phyloP scores from a whole-genome alignment of 148 eudicot species.

The Rhododendron griersonianum region DNA sequence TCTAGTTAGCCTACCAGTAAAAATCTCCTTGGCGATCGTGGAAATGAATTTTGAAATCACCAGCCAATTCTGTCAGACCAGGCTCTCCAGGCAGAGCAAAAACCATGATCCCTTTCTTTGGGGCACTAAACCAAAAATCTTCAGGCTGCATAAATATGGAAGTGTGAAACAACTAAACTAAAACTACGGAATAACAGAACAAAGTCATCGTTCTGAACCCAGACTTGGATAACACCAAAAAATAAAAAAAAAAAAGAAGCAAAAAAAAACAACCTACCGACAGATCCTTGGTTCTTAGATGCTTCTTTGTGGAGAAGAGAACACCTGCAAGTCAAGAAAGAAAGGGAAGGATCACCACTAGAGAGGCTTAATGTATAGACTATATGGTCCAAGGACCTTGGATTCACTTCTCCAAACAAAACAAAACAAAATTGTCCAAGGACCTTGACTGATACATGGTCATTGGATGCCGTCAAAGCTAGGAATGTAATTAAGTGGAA shows the following conservation, averaged over 20 bases:
- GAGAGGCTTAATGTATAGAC: background rate
- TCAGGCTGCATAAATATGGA: constrained; percentile 67
- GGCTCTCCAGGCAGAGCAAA: constrained; percentile 99
- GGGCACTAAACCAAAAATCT: constrained; percentile 96
- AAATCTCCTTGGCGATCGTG: constrained; percentile 98
- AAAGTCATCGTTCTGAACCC: background rate
- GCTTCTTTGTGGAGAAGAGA: constrained; percentile 84
- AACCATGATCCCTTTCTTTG: constrained; percentile 91
- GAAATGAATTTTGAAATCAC: constrained; percentile 92
- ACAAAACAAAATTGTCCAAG: background rate
- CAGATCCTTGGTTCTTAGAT: constrained; percentile 93
- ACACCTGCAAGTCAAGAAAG: constrained; percentile 50
- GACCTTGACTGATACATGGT: background rate
- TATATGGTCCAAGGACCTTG: background rate
- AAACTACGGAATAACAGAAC: background rate
- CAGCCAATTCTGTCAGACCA: constrained; percentile 82
- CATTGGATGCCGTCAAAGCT: background rate
- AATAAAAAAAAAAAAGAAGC: background rate
- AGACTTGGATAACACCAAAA: background rate
- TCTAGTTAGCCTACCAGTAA: constrained; percentile 58
- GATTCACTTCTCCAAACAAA: background rate
- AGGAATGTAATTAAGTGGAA: background rate
- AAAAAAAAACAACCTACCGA: constrained; percentile 42
- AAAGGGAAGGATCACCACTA: background rate
- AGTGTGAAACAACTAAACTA: constrained; percentile 5